phyloP scores from a whole-genome alignment of 148 eudicot species.

The Rhododendron simsii region DNA sequence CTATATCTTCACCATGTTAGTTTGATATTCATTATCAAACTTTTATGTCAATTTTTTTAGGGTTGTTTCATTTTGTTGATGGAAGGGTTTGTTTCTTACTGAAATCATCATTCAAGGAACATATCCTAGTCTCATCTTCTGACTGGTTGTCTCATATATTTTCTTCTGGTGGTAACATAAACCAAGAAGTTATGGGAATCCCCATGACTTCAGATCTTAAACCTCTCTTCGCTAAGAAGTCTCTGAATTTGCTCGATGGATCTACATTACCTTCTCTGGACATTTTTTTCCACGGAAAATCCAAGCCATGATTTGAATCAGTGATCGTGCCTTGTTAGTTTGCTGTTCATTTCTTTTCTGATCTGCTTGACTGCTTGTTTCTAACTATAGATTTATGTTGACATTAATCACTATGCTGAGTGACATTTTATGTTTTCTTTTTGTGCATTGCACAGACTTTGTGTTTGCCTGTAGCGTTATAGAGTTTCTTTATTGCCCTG shows the following conservation, averaged over 20 bases:
- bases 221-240: not conserved
- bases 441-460: not conserved
- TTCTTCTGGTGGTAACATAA: not conserved
- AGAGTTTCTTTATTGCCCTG: conserved; percentile 11
- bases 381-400: not conserved
- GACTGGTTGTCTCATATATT: not conserved
- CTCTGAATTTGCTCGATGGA: not conserved
- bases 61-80: not conserved
- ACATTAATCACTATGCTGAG: not conserved
- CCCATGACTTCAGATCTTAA: not conserved
- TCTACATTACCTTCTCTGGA: not conserved
- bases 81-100: not conserved
- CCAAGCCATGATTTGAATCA: not conserved
- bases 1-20: not conserved
- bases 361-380: not conserved
- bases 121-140: not conserved
- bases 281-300: not conserved
- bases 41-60: not conserved
- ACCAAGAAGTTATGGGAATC: not conserved
- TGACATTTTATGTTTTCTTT: not conserved
- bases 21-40: not conserved
- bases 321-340: not conserved
- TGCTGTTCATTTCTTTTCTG: not conserved
- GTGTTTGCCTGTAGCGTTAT: not conserved
- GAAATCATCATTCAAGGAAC: not conserved